Percentiles rank a stretch among this genome's conserved stretches.
phyloP scores from a whole-genome alignment of 1,139 yeast genomes.

The Lodderomyces margitis region DNA sequence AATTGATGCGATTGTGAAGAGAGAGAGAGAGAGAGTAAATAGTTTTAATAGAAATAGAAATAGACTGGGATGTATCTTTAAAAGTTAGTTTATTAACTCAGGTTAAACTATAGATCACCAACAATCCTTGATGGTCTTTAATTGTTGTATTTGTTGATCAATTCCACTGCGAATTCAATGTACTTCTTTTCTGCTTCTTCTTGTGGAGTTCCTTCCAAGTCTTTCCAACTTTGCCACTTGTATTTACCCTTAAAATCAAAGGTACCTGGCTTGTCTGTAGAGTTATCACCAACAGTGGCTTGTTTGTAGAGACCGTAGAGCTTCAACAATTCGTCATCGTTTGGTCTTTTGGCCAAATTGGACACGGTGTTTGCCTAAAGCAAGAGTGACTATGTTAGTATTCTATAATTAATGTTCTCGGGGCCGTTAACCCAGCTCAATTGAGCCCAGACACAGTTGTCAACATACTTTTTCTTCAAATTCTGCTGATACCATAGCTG shows the following conservation, averaged over 20 bases:
- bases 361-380: constrained; percentile 76
- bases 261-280: constrained; percentile 77
- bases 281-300: constrained; percentile 94
- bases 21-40: background rate
- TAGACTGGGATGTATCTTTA: too few relatives aligned
- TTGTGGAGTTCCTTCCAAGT: constrained; percentile 77
- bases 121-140: background rate
- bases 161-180: constrained; percentile 70
- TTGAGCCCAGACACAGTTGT: background rate
- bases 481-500: constrained; percentile 50
- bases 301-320: constrained; percentile 93
- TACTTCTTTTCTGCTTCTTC: constrained; percentile 90
- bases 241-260: constrained; percentile 93
- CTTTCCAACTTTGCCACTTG: constrained; percentile 98
- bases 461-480: constrained; percentile 52
- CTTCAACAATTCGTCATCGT: constrained; percentile 79
- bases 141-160: constrained; percentile 48
- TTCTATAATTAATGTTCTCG: constrained; percentile 4
- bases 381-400: constrained; percentile 18
- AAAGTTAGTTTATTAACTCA: too few relatives aligned
- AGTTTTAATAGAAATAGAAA: background rate
- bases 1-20: constrained; percentile 6
- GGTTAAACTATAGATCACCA: too few relatives aligned
- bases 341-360: constrained; percentile 71
- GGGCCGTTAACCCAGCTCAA: constrained; percentile 6